phyloP scores from a whole-genome alignment of 2,329 filamentous ascomycete species.

The Paraconiothyrium brasiliense region DNA sequence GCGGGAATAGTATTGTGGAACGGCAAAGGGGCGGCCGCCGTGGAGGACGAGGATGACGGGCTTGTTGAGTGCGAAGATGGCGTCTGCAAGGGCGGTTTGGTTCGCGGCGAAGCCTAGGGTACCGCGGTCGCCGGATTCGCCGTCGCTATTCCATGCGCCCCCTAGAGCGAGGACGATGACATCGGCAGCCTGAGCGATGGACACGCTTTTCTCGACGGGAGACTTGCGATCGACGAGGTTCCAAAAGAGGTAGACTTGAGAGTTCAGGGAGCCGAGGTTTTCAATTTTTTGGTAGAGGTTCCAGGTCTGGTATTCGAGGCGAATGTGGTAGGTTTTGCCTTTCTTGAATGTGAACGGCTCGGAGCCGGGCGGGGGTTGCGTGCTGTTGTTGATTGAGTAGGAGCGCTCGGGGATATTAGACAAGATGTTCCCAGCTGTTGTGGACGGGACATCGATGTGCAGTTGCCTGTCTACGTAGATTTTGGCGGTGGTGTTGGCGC shows the following conservation, averaged over 20 bases:
- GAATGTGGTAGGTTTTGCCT: conserved; percentile 46
- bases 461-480: conserved; percentile 51
- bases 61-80: conserved; percentile 52
- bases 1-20: conserved; percentile 51
- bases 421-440: conserved; percentile 45
- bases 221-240: conserved; percentile 54
- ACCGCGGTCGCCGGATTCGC: conserved; percentile 54
- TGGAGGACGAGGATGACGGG: conserved; percentile 55
- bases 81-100: conserved; percentile 51
- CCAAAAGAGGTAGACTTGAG: conserved; percentile 57
- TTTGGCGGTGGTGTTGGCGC: conserved; percentile 52
- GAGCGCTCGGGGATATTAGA: conserved; percentile 54
- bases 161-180: conserved; percentile 54
- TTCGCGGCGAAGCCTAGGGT: conserved; percentile 49
- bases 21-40: conserved; percentile 54
- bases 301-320: conserved; percentile 56
- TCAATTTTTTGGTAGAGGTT: conserved; percentile 53
- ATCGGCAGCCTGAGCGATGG: conserved; percentile 49
- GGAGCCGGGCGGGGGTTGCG: conserved; percentile 49
- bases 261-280: conserved; percentile 54
- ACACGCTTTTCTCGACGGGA: conserved; percentile 46
- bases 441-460: conserved; percentile 38
- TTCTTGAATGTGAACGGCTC: conserved; percentile 51
- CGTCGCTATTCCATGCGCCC: conserved; percentile 58
- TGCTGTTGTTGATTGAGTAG: conserved; percentile 51